Base-by-base conservation (phyloP, 2,329 filamentous ascomycete species). In the Pseudogymnoascus sp. region DNA sequence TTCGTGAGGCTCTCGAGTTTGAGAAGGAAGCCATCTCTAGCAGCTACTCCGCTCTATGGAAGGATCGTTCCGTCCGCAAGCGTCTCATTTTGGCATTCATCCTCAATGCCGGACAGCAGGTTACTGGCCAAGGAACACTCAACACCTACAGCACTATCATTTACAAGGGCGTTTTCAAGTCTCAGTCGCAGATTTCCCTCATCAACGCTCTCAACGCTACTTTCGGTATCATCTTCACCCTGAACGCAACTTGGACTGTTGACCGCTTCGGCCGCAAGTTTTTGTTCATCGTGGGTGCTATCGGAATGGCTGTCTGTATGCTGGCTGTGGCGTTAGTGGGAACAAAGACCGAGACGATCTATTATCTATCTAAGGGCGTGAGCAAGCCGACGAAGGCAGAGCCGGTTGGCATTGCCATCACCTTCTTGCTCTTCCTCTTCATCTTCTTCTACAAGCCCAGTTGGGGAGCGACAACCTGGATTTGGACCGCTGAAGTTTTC, bases 201-300 rank as follows among this genome's bases (percentile, higher is more conserved):
- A 90, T 90, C 78, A 90, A 90, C 72, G 88, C 88, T 3, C 78
- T 90, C 61, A 90, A 90, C 71, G 87, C 87, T 41, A 90, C 87
- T 5, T 88, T 86, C 67, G 86, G 86, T 63, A 90, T 90, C 65
- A 64, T 90, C 21, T 90, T 90, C 75, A 90, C 88, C 0, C 78
- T 90, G 49, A 90, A 89, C 67, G 87, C 88, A 12, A 82, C 86
- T 38, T 90, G 88, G 87, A 88, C 86, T 4, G 85, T 88, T 35
- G 88, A 90, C 72, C 81, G 87, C 59, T 90, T 87, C 67, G 88
- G 88, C 38, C 82, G 88, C 61, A 87, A 87, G 68, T 86, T 87
- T 78, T 77, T 90, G 63, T 81, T 91, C 69, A 86, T 90, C 62
- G 78, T 86, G 37, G 88, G 88, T 69, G 87, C 82, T 41, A 74